A percentile compares a stretch with the other conserved stretches of the same genome.
Conservation (phyloP, 23 red algal species). For the Chondrus crispus region DNA sequence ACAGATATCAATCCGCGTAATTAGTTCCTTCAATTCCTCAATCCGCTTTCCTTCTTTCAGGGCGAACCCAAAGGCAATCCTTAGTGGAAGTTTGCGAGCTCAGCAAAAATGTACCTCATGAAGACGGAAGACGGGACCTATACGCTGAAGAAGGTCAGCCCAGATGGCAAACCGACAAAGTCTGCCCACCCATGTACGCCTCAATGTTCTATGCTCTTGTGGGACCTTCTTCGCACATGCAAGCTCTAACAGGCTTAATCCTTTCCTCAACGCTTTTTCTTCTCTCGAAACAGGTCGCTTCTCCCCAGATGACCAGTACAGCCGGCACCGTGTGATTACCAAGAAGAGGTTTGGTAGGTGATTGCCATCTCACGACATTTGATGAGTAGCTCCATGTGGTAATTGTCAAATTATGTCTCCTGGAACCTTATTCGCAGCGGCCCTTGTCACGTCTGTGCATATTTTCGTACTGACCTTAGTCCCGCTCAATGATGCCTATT, state of each 20-base stretch:
- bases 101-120: slow-evolving; percentile 75
- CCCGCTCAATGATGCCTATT: too few relatives aligned
- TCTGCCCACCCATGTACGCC: slow-evolving; percentile 81
- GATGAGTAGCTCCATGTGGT: too few relatives aligned
- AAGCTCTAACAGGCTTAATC: background rate
- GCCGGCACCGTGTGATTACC: slow-evolving; percentile 66
- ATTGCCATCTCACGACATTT: too few relatives aligned
- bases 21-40: too few relatives aligned
- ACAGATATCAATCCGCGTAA: too few relatives aligned
- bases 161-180: slow-evolving; percentile 49
- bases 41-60: too few relatives aligned
- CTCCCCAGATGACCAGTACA: slow-evolving; percentile 89
- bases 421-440: too few relatives aligned
- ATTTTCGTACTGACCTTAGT: too few relatives aligned
- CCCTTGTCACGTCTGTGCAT: too few relatives aligned
- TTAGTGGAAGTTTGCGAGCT: background rate
- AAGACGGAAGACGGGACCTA: slow-evolving; percentile 63
- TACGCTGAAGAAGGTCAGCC: slow-evolving; percentile 66
- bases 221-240: background rate
- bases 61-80: too few relatives aligned
- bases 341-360: slow-evolving; percentile 90
- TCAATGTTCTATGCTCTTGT: background rate
- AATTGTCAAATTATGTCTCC: too few relatives aligned
- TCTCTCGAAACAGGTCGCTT: slow-evolving; percentile 66
- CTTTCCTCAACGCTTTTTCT: background rate